Base-by-base conservation (phyloP, 2,329 filamentous ascomycete species). In the Teratosphaeria destructans region DNA sequence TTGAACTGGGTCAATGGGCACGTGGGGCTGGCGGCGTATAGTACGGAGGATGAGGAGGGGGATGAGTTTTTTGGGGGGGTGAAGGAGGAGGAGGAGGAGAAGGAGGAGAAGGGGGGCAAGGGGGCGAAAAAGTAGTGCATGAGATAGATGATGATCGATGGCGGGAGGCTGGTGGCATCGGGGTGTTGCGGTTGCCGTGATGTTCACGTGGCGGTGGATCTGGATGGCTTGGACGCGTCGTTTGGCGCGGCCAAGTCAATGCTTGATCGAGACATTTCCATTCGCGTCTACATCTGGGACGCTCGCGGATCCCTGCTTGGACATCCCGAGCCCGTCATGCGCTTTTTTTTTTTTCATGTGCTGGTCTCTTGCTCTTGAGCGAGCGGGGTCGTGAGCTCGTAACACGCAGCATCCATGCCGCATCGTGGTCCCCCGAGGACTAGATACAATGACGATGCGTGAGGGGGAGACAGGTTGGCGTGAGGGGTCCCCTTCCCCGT, bases 1-100 rank as follows among this genome's bases (percentile, higher is more conserved):
- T 71, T 96, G 34, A 84, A 84, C 59, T 96, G 89, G 85, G 84
- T 88, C 65, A 85, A 85, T 69, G 78, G 78, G 63, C 79, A 82
- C 16, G 37, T 43, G 37, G 10, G 37, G 37, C 16, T 43, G 35
- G 35, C 6, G 35, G 35, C 35, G 35, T 39, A 12, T 39, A 39
- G 35, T 10, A 11, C 6, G 35, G 35, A 43, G 37, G 37, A 43
- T 14, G 8, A 2, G 10, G 37, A 43, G 37, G 37, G 37, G 37
- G 37, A 43, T 14, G 37, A n/a, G 14, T 43, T 43, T 43, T 43
- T 14, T 1, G 37, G 37, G 12, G 37, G 37, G 8, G 11, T 43
- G 10, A 43, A 14, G 37, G 37, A 43, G 37, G 37, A n/a, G 8
- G 37, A 43, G 37, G 37, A n/a, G 8, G 37, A 43, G 10, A n/a